Base-by-base conservation (phyloP, 2,329 filamentous ascomycete genomes). In the Metarhizium humberi region DNA sequence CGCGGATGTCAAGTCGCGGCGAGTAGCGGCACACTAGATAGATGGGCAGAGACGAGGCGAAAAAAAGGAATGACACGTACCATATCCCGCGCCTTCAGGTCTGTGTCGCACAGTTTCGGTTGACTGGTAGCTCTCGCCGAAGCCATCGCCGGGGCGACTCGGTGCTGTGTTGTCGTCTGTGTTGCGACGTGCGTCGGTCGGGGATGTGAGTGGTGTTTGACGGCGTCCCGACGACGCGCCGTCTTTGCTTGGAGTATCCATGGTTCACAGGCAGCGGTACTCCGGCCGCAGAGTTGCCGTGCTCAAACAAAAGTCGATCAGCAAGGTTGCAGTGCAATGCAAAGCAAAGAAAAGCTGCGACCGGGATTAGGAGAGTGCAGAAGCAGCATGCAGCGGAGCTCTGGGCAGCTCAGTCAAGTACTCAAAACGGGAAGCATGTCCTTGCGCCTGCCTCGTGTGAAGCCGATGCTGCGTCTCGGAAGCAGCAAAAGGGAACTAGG, bases 71-170 rank as follows among this genome's bases (percentile, higher is more conserved):
- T 3, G 16, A 38, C 20, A 56, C 67, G 54, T 71, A 86, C 82
- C 82, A 70, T 85, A 85, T 25, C 65, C 66, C 20, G 51, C 34
- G 38, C 69, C 71, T 60, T 85, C 82, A 55, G 78, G 74, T 60
- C 79, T 76, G 61, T 79, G 76, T 60, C 83, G 77, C 61, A 84
- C 73, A 16, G 82, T 84, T 55, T 85, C 82, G 25, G 77, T 78
- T 20, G 81, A 81, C 64, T 82, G 80, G 62, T 76, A 77, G 67
- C 75, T 81, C 61, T 82, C 80, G 4, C 78, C 73, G 50, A 76
- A 65, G 29, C 68, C 71, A 50, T 80, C 76, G 42, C 76, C 75
- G 25, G 66, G 62, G 55, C 67, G 70, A 54, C 63, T 62, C 48
- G 69, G 59, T 49, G 69, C 59, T 49, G 70, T 62, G 51, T 73